Base-by-base conservation (phyloP, 176 grass and related monocot genomes). In the Otatea glauca region DNA sequence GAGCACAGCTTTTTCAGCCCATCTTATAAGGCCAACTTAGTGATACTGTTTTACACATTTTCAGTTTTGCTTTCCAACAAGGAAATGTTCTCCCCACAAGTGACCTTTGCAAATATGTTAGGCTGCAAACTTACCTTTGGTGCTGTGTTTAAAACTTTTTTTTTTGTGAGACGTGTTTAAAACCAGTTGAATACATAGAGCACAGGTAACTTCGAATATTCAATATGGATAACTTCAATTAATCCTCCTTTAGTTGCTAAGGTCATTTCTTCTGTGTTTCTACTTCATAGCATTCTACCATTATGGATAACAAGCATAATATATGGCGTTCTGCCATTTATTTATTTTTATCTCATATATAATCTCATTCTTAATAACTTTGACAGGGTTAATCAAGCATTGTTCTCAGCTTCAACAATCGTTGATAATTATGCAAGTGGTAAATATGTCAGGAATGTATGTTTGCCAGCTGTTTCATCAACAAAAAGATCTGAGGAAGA, bases 361-460 rank as follows among this genome's bases (percentile, higher is more conserved):
- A 58, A 41, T 35, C 80, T 82, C 42, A 39, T 75, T 86, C 18
- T 72, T 71, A 39, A 16, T 85, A 68, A 71, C 14, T 69, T 70
- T 65, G 59, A 74, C 80, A 99, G 96, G 96, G 84, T 92, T 81
- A 96, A 99, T 90, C 96, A 99, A 62, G 71, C 89, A 70, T 88
- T 99, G 77, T 99, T 99, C 84, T 94, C 91, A 21, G 71, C 88
- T 12, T 92, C 80, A 23, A 82, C 83, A 34, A 89, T 81, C 69
- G 74, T 92, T 80, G 88, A 94, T 68, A 88, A 86, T 87, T 99
- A 89, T 91, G 91, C 74, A 49, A 94, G 87, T 87, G 83, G 93
- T 80, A 91, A 78, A 68, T 61, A 96, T 68, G 81, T 96, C 10
- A 83, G 83, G 48, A 96, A 88, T 84, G 93, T 92, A 21, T 37